A percentile compares a stretch with the other conserved stretches of the same genome.
phyloP scores from a whole-genome alignment of 2,329 filamentous ascomycete genomes.

The Akanthomyces muscarius region DNA sequence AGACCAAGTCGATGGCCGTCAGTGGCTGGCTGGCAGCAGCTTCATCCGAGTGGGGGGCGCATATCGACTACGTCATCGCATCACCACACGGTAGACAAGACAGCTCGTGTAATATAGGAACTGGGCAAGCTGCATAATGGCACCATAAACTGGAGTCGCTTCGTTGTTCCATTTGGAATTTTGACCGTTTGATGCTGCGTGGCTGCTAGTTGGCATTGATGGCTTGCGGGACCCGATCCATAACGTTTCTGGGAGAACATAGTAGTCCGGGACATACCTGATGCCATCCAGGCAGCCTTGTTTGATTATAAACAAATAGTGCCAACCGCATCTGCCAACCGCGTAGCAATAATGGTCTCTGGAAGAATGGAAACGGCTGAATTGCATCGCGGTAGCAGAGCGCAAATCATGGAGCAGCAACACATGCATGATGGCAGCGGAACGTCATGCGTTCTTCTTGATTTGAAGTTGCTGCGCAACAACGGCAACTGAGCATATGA shows the following conservation, averaged over 20 bases:
- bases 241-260: not conserved
- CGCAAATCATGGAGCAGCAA: not conserved
- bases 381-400: not conserved
- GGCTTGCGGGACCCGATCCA: not conserved
- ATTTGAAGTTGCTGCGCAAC: not conserved
- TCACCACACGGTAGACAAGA: not conserved
- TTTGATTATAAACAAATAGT: too few species aligned
- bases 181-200: too few species aligned
- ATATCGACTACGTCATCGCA: slow-evolving; percentile 8
- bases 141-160: too few species aligned
- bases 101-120: too few species aligned
- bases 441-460: not conserved
- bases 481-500: not conserved
- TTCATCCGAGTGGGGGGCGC: not conserved
- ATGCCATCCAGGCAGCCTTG: not conserved
- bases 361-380: not conserved
- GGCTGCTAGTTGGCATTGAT: not conserved
- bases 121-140: not conserved
- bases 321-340: not conserved
- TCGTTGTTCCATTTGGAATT: too few species aligned
- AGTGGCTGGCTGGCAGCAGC: not conserved
- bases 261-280: not conserved
- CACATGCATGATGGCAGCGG: not conserved
- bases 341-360: not conserved
- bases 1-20: not conserved